Evolutionary conservation across 2,329 filamentous ascomycete genomes (phyloP), one percentile per base, ranked within the genome.

Genomic region (Lachnellula cervina): DNA sequence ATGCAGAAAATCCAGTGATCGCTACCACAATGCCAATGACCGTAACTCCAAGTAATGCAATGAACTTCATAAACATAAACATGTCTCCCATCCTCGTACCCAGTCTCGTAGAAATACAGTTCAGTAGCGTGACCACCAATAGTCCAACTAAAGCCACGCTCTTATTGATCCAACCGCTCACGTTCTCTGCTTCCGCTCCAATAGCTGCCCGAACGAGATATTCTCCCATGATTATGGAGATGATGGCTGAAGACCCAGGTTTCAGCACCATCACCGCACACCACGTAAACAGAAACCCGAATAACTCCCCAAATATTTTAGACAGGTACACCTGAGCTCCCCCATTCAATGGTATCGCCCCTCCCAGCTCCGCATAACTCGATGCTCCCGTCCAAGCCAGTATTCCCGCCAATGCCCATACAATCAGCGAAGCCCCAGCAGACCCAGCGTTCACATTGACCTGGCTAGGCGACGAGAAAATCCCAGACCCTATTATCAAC

Each of bases 61-160:
- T 77, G 69, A 99, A 97, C 72, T 99, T 99, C 72, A 97, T 79
- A 68, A 99, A 90, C 90, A 99, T 96, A 73, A 99, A 91, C 66
- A 90, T 73, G 70, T 99, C 92, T 54, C 95, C 92, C 69, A 94
- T 83, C 49, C 90, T 80, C 3, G 91, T 96, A 43, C 90, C 92
- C 42, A 97, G 76, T 66, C 87, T 88, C 4, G 94, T 99, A 4
- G 92, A 97, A 19, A 97, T 76, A 72, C 90, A 95, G 73, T 97
- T 99, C 65, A 97, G 71, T 48, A 90, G 76, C 0, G 91, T 97
- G 54, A 97, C 89, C 2, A 84, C 34, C 3, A 88, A 71, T 37
- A 99, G 75, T 2, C 89, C 92, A 7, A 83, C 76, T 57, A 97
- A 72, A 1, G 92, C 94, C 34, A 97, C 89, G 2, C 79, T 81